Percentiles rank a stretch among this genome's conserved stretches.
phyloP scores from a whole-genome alignment of 2,329 filamentous ascomycete species.

The Xenosphaeropsis pyriputrescens region DNA sequence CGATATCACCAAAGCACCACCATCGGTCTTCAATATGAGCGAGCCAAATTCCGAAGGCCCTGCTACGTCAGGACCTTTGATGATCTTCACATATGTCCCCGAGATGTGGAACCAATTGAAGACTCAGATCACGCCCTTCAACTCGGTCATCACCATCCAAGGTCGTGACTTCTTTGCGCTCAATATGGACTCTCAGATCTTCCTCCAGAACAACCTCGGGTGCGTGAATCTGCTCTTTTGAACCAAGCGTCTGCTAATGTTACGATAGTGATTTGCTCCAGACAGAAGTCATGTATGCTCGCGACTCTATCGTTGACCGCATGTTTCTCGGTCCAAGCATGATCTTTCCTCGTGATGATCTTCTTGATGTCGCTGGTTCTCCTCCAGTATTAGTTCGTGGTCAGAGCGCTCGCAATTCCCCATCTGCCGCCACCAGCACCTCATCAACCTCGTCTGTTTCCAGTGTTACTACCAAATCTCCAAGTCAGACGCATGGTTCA shows the following conservation, averaged over 20 bases:
- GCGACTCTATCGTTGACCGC: not conserved
- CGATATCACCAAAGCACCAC: too few relatives aligned
- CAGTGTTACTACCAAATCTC: too few relatives aligned
- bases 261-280: not conserved
- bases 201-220: too few relatives aligned
- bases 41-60: too few relatives aligned
- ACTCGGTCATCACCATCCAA: not conserved
- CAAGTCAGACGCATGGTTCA: not conserved
- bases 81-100: too few relatives aligned
- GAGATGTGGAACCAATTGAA: not conserved
- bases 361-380: not conserved
- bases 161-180: not conserved
- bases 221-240: too few relatives aligned
- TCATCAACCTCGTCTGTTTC: not conserved
- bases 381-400: not conserved
- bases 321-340: not conserved
- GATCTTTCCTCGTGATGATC: not conserved
- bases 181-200: too few relatives aligned
- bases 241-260: too few relatives aligned
- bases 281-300: not conserved
- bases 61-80: too few relatives aligned
- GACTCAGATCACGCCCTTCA: constrained; percentile 1
- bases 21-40: too few relatives aligned
- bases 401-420: not conserved
- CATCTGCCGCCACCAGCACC: not conserved